Evolutionary conservation across 2,329 filamentous ascomycete species (phyloP).

Genomic region (Hawksworthiomyces lignivorus): DNA sequence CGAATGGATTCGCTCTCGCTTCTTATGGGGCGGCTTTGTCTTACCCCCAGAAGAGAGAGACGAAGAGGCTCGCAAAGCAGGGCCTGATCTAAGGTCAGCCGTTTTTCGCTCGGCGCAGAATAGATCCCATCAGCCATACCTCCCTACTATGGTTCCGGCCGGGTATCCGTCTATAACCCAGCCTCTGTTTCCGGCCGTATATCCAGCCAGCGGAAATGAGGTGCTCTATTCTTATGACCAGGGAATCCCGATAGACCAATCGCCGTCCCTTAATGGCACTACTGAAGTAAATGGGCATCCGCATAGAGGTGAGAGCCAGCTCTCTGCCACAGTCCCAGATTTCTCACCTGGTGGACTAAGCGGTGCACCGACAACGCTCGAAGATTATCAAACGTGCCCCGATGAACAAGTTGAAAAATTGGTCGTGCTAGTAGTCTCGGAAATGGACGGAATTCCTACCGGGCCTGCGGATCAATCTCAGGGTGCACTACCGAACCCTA

Average conservation of each 20-base stretch:
- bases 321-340: constrained; percentile 57
- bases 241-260: not conserved
- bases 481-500: too few relatives aligned
- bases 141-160: constrained; percentile 22
- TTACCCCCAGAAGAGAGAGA: constrained; percentile 64
- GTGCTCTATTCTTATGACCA: constrained; percentile 22
- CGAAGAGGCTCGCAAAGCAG: constrained; percentile 64
- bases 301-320: constrained; percentile 37
- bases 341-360: constrained; percentile 39
- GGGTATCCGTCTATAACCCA: constrained; percentile 20
- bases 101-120: constrained; percentile 24
- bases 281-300: constrained; percentile 31
- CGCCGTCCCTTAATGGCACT: constrained; percentile 21
- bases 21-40: constrained; percentile 76
- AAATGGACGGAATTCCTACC: constrained; percentile 10
- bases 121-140: constrained; percentile 13
- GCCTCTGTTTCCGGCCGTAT: constrained; percentile 20
- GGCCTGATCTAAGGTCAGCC: constrained; percentile 32
- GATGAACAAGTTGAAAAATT: constrained; percentile 24
- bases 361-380: constrained; percentile 20
- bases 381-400: constrained; percentile 24
- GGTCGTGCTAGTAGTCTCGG: constrained; percentile 19
- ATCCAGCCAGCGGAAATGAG: constrained; percentile 19
- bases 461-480: not conserved
- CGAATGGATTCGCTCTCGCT: constrained; percentile 67